Percentiles rank a stretch among this genome's conserved stretches.
phyloP scores from a whole-genome alignment of 176 grass and related monocot genomes.

The Eleusine coracana region DNA sequence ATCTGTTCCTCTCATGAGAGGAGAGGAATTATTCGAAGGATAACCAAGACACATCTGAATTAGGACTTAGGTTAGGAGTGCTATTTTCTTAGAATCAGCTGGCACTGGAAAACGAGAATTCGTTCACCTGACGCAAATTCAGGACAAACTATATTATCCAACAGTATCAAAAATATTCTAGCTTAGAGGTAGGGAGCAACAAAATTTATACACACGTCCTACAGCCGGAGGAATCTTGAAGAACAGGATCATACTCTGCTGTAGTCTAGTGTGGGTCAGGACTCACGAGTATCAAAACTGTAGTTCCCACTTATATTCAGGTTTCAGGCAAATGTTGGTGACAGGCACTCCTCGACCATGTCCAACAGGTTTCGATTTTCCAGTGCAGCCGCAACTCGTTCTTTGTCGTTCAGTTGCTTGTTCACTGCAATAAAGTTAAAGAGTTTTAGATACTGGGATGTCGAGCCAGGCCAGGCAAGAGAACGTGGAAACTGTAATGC shows the following conservation, averaged over 20 bases:
- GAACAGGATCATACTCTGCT: not conserved
- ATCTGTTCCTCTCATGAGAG: too few species aligned
- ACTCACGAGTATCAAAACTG: not conserved
- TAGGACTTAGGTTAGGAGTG: too few species aligned
- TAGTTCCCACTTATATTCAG: slow-evolving; percentile 11
- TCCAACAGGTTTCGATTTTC: slow-evolving; percentile 81
- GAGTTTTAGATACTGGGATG: slow-evolving; percentile 7
- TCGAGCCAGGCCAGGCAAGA: not conserved
- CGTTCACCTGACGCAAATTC: not conserved
- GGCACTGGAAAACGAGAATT: too few species aligned
- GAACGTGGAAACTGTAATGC: slow-evolving; percentile 2
- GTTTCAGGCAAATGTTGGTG: slow-evolving; percentile 72
- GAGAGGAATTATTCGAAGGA: too few species aligned
- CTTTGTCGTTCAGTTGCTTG: slow-evolving; percentile 97
- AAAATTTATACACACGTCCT: slow-evolving; percentile 29
- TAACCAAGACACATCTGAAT: too few species aligned
- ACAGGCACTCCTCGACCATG: slow-evolving; percentile 77
- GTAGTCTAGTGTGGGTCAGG: not conserved
- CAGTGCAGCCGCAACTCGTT: slow-evolving; percentile 87
- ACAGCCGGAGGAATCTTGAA: not conserved
- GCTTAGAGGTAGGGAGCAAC: not conserved
- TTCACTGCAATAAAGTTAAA: slow-evolving; percentile 62
- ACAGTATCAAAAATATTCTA: not conserved
- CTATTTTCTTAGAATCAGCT: too few species aligned
- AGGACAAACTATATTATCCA: not conserved